Percentiles rank a stretch among this genome's conserved stretches.
Evolutionary conservation across 1,139 yeast genomes (phyloP).

Genomic region (Candida glucosophila): DNA sequence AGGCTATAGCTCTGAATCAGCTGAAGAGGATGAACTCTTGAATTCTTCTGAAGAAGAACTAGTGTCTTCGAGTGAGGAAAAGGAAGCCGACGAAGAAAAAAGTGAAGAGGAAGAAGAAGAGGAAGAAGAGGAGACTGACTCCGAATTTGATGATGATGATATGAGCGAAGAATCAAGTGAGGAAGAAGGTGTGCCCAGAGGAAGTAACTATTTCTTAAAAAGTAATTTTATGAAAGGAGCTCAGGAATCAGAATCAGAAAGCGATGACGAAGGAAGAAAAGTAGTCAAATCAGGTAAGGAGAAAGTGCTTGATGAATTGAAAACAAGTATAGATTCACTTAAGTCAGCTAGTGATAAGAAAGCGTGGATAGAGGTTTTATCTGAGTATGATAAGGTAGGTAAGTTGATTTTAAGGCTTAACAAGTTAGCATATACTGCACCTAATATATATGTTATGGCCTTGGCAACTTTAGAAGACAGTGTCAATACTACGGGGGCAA

Average conservation of each 20-base stretch:
- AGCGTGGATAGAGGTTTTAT: slow-evolving; percentile 73
- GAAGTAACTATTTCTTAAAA: slow-evolving; percentile 52
- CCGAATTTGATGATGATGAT: slow-evolving; percentile 26
- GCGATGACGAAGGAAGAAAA: slow-evolving; percentile 64
- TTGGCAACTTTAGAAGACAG: slow-evolving; percentile 69
- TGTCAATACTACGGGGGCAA: slow-evolving; percentile 46
- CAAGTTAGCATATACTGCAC: slow-evolving; percentile 69
- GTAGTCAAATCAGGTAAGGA: slow-evolving; percentile 93
- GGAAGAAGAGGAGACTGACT: slow-evolving; percentile 34
- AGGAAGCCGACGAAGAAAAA: no score
- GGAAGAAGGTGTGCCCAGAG: slow-evolving; percentile 37
- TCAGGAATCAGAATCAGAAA: slow-evolving; percentile 42
- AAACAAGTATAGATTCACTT: slow-evolving; percentile 54
- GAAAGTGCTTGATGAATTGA: slow-evolving; percentile 83
- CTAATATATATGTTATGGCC: slow-evolving; percentile 61
- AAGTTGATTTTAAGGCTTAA: slow-evolving; percentile 57
- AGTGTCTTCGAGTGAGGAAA: slow-evolving; percentile 22
- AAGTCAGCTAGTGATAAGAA: slow-evolving; percentile 63
- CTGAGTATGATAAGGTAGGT: slow-evolving; percentile 72
- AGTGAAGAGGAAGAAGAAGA: no score
- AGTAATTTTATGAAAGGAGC: slow-evolving; percentile 41
- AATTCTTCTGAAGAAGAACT: slow-evolving; percentile 24
- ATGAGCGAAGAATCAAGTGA: slow-evolving; percentile 36
- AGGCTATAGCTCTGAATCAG: slow-evolving; percentile 53
- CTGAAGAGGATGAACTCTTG: slow-evolving; percentile 63